phyloP scores from a whole-genome alignment of 1,139 yeast species.

The Geotrichum klebahnii region DNA sequence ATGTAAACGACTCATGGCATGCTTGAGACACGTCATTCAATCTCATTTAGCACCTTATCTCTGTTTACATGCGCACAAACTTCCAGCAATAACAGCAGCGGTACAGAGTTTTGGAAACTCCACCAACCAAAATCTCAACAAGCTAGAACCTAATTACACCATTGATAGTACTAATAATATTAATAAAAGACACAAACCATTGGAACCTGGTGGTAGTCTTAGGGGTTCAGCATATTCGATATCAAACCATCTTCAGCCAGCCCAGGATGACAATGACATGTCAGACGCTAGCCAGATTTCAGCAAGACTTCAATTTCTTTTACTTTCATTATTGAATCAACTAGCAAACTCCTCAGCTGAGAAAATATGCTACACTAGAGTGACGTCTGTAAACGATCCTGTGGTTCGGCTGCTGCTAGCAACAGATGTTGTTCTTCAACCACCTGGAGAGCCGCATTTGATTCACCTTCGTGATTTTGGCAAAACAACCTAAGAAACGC shows the following conservation, averaged over 20 bases:
- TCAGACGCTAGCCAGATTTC: slow-evolving; percentile 1
- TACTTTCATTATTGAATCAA: slow-evolving; percentile 2
- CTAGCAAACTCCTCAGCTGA: neutral
- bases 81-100: neutral
- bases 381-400: slow-evolving; percentile 1
- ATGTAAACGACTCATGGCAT: slow-evolving; percentile 4
- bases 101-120: neutral
- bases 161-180: neutral
- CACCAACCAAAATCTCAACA: neutral
- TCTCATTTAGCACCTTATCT: slow-evolving; percentile 1
- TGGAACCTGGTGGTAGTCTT: neutral
- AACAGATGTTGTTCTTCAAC: slow-evolving; percentile 2
- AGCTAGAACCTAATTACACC: neutral
- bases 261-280: neutral
- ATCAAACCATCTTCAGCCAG: neutral
- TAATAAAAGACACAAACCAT: neutral
- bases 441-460: neutral
- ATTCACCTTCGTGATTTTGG: slow-evolving; percentile 6
- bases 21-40: slow-evolving; percentile 2
- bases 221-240: too few species aligned
- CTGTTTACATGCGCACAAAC: slow-evolving; percentile 1
- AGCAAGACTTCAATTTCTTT: neutral
- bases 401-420: slow-evolving; percentile 1
- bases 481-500: neutral
- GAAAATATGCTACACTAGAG: neutral